Base-by-base conservation (phyloP, 2,329 filamentous ascomycete genomes). In the Nannizzia gypsea region DNA sequence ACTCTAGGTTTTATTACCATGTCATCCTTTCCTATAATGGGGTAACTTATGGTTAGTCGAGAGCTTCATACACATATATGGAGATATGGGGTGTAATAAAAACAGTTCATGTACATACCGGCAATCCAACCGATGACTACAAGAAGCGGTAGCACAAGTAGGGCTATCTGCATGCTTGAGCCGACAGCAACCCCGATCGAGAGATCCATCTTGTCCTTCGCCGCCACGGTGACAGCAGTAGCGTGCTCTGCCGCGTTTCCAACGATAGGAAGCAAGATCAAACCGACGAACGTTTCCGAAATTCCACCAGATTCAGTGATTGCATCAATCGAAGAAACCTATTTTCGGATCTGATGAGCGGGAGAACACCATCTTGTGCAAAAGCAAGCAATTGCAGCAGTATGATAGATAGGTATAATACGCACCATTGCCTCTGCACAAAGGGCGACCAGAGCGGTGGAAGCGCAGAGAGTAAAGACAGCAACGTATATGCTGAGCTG, bases 371-470 rank as follows among this genome's bases (percentile, higher is more conserved):
- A 36, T 36, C 9, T 11, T 36, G 13, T n/a, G 31, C 9, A 36
- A 6, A 36, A 36, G 31, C 9, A 36, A 13, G 31, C 4, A 11
- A 1, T 36, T 13, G 8, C 31, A 36, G 9, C 31, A 36, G n/a
- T n/a, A n/a, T n/a, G n/a, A n/a, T 36, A 11, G 2, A 36, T 8
- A 9, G 31, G 9, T 40, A 38, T 56, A 36, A 8, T 36, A 22
- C 17, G 13, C 38, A 56, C 54, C 54, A 56, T 36, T 20, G 54
- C 54, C 66, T 86, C 83, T 8, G 83, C 84, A 66, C 89, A 93
- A 44, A 93, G 79, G 1, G 88, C 90, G 54, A 95, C 90, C 58
- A 92, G 77, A 46, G 85, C 86, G 2, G 89, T 95, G 0, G 87
- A 85, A n/a, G 82, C 76, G 5, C 78, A 78, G 2, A 96, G 82